Percentiles rank a stretch among this genome's conserved stretches.
phyloP scores from a whole-genome alignment of 306 rosid species.

The Ochetophila trinervis region DNA sequence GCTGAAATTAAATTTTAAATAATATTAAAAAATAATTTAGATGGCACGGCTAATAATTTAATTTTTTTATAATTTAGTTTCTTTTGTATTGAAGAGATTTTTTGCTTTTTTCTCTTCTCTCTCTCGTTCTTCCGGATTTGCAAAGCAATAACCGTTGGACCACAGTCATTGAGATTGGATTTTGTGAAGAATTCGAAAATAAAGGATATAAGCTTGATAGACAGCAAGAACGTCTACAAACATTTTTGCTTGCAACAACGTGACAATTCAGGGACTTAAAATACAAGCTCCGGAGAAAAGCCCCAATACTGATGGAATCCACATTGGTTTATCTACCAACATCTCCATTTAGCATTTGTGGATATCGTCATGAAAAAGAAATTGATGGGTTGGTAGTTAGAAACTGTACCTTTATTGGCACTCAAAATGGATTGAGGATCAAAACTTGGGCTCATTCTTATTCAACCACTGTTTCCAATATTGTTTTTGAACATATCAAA shows the following conservation, averaged over 20 bases:
- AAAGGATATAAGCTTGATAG: neutral
- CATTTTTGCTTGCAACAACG: neutral
- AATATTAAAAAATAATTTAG: too few relatives aligned
- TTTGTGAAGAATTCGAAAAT: too few relatives aligned
- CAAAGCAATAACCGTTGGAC: too few relatives aligned
- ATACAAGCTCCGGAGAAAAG: slow-evolving; percentile 22
- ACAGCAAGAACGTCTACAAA: slow-evolving; percentile 32
- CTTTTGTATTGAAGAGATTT: too few relatives aligned
- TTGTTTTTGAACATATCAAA: slow-evolving; percentile 9
- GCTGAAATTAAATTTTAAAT: too few relatives aligned
- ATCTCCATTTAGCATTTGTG: slow-evolving; percentile 14
- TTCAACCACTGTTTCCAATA: slow-evolving; percentile 11
- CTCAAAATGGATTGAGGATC: slow-evolving; percentile 32
- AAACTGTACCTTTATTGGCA: slow-evolving; percentile 12
- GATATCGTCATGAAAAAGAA: neutral
- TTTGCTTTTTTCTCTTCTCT: too few relatives aligned
- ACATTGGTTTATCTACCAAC: neutral
- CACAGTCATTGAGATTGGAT: too few relatives aligned
- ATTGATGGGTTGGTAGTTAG: neutral
- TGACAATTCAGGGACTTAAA: neutral
- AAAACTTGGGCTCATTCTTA: slow-evolving; percentile 26
- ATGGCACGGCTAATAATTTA: too few relatives aligned
- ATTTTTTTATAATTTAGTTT: too few relatives aligned
- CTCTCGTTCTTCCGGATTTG: too few relatives aligned
- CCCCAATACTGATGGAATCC: slow-evolving; percentile 22